Evolutionary conservation across 202 grass and related monocot species (phyloP).

Genomic region (Hordeum pubiflorum): DNA sequence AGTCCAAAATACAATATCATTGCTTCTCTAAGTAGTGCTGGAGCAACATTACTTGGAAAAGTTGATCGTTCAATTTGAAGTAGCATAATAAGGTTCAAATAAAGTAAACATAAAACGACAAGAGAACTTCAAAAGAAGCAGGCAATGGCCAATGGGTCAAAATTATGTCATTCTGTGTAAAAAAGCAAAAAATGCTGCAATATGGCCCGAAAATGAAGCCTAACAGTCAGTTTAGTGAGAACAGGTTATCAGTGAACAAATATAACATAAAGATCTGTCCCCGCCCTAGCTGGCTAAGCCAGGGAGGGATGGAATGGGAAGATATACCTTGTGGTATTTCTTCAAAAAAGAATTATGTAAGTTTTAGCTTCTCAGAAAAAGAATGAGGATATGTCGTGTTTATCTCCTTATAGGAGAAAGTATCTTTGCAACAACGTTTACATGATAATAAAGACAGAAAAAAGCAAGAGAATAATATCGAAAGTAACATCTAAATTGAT

Average conservation of each 20-base stretch:
- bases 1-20: neutral
- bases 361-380: neutral
- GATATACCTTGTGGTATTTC: neutral
- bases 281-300: neutral
- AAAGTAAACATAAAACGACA: neutral
- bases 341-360: neutral
- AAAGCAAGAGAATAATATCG: neutral
- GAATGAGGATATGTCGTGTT: neutral
- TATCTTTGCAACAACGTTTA: neutral
- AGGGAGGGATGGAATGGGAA: neutral
- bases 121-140: neutral
- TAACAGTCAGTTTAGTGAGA: neutral
- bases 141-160: neutral
- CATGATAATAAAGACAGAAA: neutral
- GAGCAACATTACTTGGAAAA: neutral
- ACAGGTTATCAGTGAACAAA: neutral
- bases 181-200: neutral
- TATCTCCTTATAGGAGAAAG: neutral
- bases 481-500: neutral
- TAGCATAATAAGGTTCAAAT: conserved; percentile 5
- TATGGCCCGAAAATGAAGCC: neutral
- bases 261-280: conserved; percentile 3
- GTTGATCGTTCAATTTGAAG: neutral
- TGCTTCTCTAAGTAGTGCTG: neutral
- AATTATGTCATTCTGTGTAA: neutral